Evolutionary conservation across 192 early-diverging fungal genomes (phyloP), one percentile per base, ranked within the genome.

Genomic region (Coemansia sp.): DNA sequence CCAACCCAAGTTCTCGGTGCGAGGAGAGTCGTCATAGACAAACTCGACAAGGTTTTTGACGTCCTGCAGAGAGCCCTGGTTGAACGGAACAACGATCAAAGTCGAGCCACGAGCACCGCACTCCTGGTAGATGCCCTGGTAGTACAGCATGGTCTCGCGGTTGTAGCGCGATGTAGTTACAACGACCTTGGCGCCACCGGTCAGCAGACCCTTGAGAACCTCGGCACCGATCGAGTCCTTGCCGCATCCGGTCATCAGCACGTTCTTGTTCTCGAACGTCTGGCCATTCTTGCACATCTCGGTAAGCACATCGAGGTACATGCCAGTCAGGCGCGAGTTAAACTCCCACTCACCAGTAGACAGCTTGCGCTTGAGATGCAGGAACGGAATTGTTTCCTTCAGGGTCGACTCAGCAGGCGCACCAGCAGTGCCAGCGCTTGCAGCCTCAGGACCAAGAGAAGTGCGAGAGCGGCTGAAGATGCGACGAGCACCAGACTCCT

Each of bases 21-120:
- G 73, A n/a, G 73, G 73, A 77, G 88, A 88, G 80, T 90, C 87
- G 45, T 85, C 68, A 80, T 97, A 97, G 64, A 97, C 91, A 75
- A 93, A 97, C 76, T 94, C 85, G 59, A 97, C 84, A 25, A 97
- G 77, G 40, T 84, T 83, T 66, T 89, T 85, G 32, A 90, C 88
- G 75, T 97, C 95, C 82, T 93, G 90, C 80, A 89, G 87, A 25
- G 94, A 95, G 62, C 86, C 93, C 67, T 89, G 91, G 81, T 97
- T 97, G 85, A 97, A 97, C n/a, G 95, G 95, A 48, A 97, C 95
- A 33, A 97, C 91, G 55, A 97, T 87, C 71, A 97, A 83, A 25
- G 85, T 82, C 11, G 91, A 89, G 52, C 92, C 92, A 78, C 91
- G 92, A 42, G 94, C 89, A 34, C 95, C 95, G 76, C 90, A 90